These are phyloP conservation scores for Aspergillus sp. DNA, from an alignment of 2,329 filamentous ascomycete species.

Conservation along the genomic window DNA sequence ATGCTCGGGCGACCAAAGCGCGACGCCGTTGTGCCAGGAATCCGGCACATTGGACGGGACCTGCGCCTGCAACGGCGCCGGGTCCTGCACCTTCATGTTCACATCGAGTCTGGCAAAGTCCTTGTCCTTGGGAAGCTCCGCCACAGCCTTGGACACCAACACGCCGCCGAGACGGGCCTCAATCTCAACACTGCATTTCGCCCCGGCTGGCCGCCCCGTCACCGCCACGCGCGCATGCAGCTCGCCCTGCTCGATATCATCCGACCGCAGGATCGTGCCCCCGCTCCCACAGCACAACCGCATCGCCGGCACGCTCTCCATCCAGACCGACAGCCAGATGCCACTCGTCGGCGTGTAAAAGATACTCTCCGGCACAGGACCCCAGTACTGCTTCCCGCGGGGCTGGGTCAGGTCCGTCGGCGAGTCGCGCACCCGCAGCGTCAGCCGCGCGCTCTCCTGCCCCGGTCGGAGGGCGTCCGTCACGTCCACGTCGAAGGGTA, in stretches of 20 bases:
- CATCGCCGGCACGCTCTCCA: conserved; percentile 54
- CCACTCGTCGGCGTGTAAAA: conserved; percentile 71
- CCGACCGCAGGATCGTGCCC: conserved; percentile 60
- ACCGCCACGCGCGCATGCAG: conserved; percentile 54
- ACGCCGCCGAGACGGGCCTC: conserved; percentile 53
- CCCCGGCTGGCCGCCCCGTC: conserved; percentile 32
- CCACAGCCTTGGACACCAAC: conserved; percentile 45
- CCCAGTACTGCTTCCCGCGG: conserved; percentile 67
- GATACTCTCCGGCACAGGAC: conserved; percentile 52
- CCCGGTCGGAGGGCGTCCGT: conserved; percentile 34
- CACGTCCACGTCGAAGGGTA: conserved; percentile 60
- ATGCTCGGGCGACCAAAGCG: conserved; percentile 65
- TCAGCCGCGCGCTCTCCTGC: conserved; percentile 39
- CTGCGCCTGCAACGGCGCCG: conserved; percentile 25
- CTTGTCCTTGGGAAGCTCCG: conserved; percentile 50
- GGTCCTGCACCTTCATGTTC: conserved; percentile 48
- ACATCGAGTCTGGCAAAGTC: conserved; percentile 50
- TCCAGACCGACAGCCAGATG: conserved; percentile 74
- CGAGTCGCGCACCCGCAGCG: conserved; percentile 62
- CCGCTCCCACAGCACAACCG: conserved; percentile 58
- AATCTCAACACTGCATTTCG: conserved; percentile 51
- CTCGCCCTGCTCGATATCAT: conserved; percentile 52
- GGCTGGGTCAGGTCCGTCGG: conserved; percentile 64
- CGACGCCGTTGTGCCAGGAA: conserved; percentile 56
- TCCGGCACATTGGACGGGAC: conserved; percentile 43